Conservation (phyloP, 345 rosid species). For the Diplotaxis tenuifolia region DNA sequence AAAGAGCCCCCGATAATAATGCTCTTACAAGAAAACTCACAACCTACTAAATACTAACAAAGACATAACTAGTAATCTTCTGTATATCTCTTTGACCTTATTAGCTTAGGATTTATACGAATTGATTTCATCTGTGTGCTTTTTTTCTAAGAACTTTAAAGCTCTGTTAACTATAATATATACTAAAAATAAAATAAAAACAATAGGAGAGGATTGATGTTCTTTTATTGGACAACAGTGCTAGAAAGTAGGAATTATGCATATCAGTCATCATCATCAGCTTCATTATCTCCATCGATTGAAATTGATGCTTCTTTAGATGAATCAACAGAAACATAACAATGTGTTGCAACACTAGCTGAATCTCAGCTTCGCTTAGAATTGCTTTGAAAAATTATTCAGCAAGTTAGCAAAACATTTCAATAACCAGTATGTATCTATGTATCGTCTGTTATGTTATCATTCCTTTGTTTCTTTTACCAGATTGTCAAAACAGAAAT, state of each 20-base stretch:
- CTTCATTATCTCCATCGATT: not conserved
- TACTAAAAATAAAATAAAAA: slow-evolving; percentile 55
- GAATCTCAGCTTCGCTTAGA: slow-evolving; percentile 64
- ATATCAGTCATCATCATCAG: slow-evolving; percentile 16
- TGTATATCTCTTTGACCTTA: not conserved
- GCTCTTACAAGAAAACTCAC: too few species aligned
- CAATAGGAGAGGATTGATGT: slow-evolving; percentile 63
- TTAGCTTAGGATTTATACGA: not conserved
- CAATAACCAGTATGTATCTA: not conserved
- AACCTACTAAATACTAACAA: too few species aligned
- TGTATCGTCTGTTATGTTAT: not conserved
- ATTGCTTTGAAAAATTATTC: slow-evolving; percentile 64
- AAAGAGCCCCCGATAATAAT: too few species aligned
- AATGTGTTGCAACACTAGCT: slow-evolving; percentile 35
- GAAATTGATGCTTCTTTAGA: slow-evolving; percentile 24
- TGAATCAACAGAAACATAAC: slow-evolving; percentile 30
- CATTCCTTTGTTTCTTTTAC: slow-evolving; percentile 11
- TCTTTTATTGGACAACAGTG: slow-evolving; percentile 57
- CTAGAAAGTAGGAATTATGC: slow-evolving; percentile 50
- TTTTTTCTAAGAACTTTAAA: too few species aligned
- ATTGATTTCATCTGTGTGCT: not conserved
- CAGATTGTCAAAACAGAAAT: slow-evolving; percentile 65
- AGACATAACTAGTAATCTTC: too few species aligned
- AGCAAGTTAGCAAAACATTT: slow-evolving; percentile 56
- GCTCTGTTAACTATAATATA: too few species aligned